Base-by-base conservation (phyloP, 345 rosid species). In the Eucalyptus victrix region DNA sequence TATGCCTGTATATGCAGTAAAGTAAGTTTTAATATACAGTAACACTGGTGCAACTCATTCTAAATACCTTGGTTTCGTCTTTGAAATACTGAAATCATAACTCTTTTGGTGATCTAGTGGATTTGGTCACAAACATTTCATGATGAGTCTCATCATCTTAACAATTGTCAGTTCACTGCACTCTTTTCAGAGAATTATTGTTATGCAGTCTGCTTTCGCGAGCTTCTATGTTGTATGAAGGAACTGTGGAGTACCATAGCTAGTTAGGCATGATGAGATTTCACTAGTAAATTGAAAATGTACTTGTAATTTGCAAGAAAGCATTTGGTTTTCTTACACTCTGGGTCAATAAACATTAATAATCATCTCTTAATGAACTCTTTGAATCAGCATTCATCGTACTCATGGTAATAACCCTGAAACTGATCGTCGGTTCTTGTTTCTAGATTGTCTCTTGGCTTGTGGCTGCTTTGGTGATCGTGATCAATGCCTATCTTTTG, bases 401-500 rank as follows among this genome's bases (percentile, higher is more conserved):
- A 40, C 47, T 76, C 30, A 76, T 40, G 85, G 5, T 76, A 40
- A 76, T 40, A 76, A 76, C 47, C 85, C 85, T 76, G 47, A 40
- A 76, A 37, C 50, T n/a, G 42, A 76, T 76, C 15, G 1, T 23
- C 6, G 8, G 47, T 76, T 76, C 83, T 76, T 76, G 85, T 88
- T 53, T 80, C 91, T 94, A 97, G 99, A 90, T 91, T 18, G 87
- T 93, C 49, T 90, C 99, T 5, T 97, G 99, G 99, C 91, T 97
- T 2, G 98, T 97, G 89, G 97, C 98, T 80, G 94, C 56, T 10
- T 89, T 97, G 44, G 99, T 97, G 95, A 97, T 97, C 5, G 89
- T 95, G 90, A 97, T 97, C 89, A 97, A 97, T 28, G 97, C 97
- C 8, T 97, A 97, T 90, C 98, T 97, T 37, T 83, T 97, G 91